These are phyloP conservation scores for Coniochaeta sp. DNA, from an alignment of 2,329 filamentous ascomycete genomes.

Conservation along the genomic window DNA sequence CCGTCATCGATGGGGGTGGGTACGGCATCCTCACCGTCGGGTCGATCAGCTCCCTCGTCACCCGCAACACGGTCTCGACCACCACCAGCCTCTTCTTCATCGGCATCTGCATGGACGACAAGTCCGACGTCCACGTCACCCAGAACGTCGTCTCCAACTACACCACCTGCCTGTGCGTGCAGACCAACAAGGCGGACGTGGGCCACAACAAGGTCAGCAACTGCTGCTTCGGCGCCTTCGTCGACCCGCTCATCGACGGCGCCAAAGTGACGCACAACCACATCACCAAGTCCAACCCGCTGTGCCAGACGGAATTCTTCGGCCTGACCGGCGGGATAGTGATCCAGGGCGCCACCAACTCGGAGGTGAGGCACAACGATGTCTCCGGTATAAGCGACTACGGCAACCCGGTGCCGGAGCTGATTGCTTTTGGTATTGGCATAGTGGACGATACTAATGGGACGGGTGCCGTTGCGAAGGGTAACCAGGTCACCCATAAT, in stretches of 20 bases:
- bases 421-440: constrained; percentile 12
- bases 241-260: constrained; percentile 23
- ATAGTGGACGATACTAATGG: constrained; percentile 21
- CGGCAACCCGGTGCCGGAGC: constrained; percentile 1
- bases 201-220: constrained; percentile 23
- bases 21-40: constrained; percentile 30
- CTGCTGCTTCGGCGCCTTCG: constrained; percentile 23
- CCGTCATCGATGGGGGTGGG: constrained; percentile 15
- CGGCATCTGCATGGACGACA: constrained; percentile 28
- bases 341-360: constrained; percentile 19
- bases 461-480: constrained; percentile 11
- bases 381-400: constrained; percentile 17
- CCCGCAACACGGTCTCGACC: constrained; percentile 19
- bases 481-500: constrained; percentile 22
- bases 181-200: constrained; percentile 23
- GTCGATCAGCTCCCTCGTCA: constrained; percentile 20
- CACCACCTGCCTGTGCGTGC: constrained; percentile 25
- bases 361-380: constrained; percentile 19
- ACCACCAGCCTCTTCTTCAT: constrained; percentile 15
- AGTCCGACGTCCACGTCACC: constrained; percentile 17
- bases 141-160: constrained; percentile 24
- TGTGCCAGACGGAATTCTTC: constrained; percentile 7
- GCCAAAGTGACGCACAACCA: constrained; percentile 23
- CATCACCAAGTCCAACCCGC: constrained; percentile 8
- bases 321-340: constrained; percentile 16